Percentiles rank a stretch among this genome's conserved stretches.
phyloP scores from a whole-genome alignment of 495 filamentous ascomycete species.

The Letharia columbiana region DNA sequence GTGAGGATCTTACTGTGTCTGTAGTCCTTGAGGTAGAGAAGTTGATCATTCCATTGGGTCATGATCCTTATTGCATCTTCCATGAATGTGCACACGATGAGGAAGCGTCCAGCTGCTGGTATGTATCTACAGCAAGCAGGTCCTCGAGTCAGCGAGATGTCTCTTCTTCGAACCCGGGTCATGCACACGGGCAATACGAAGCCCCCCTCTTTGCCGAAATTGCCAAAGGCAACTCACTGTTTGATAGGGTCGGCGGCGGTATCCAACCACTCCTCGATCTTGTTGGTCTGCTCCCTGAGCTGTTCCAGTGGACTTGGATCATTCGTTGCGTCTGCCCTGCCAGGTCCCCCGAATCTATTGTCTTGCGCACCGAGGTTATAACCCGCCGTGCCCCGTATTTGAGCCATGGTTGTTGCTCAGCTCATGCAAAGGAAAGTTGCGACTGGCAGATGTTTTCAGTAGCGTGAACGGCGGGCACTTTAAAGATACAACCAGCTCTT shows the following conservation, averaged over 20 bases:
- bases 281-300: conserved; percentile 90
- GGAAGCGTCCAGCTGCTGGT: conserved; percentile 88
- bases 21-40: conserved; percentile 86
- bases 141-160: conserved; percentile 10
- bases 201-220: neutral
- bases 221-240: conserved; percentile 61
- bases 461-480: neutral
- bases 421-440: conserved; percentile 21
- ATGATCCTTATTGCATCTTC: conserved; percentile 94
- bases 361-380: conserved; percentile 82
- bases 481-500: neutral
- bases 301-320: conserved; percentile 85
- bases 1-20: conserved; percentile 63
- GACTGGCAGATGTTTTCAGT: neutral
- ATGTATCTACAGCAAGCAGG: conserved; percentile 56
- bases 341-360: conserved; percentile 56
- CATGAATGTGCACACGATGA: conserved; percentile 97
- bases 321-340: conserved; percentile 51
- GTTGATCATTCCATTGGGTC: conserved; percentile 96
- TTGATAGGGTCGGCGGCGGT: conserved; percentile 84
- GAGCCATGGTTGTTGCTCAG: conserved; percentile 56
- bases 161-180: neutral
- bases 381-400: conserved; percentile 91
- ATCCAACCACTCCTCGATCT: conserved; percentile 93
- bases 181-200: neutral